Base-by-base conservation (phyloP, 1,284 basidiomycete species). In the Austroboletus niveus region DNA sequence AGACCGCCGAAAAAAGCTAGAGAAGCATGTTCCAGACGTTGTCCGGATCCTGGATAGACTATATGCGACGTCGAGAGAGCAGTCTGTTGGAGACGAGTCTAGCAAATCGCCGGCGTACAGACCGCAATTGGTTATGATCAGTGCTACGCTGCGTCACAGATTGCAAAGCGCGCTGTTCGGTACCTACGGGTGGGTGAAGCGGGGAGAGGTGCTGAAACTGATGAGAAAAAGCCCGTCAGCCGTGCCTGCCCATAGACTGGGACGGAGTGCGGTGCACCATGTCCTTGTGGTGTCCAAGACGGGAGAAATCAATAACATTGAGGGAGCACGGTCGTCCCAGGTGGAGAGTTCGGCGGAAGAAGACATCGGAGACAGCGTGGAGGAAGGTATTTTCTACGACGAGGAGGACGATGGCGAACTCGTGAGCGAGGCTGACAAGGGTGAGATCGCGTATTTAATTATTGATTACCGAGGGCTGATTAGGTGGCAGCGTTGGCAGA, bases 51-150 rank as follows among this genome's bases (percentile, higher is more conserved):
- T 89, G 57, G 75, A 87, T 54, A 62, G 68, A 29, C 75, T 89
- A 30, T 87, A 79, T 59, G 60, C 60, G 11, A 42, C 20, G 35
- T 34, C 44, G 34, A 50, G 40, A 51, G 51, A 56, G 39, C 42
- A 17, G 30, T 31, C 5, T 11, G 31, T 34, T 8, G 20, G 49
- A 29, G 48, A 60, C 11, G 42, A 32, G 24, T 32, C 54, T n/a
- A 22, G 48, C 12, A 39, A 47, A 48, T 29, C 46, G 68, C 69
- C 57, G 41, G 57, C 51, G 39, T 57, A 56, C 52, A 56, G 68
- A 32, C 82, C 83, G 3, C 87, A 88, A 63, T 67, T 89, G 50
- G 69, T 89, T 30, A 64, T 87, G 61, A 76, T 84, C 44, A 88
- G 85, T 60, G 87, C 87, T 31, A 90, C 87, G 12, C 69, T 90